These are phyloP conservation scores for Serendipita vermifera DNA, from an alignment of 768 basidiomycete genomes.

Conservation along the genomic window DNA sequence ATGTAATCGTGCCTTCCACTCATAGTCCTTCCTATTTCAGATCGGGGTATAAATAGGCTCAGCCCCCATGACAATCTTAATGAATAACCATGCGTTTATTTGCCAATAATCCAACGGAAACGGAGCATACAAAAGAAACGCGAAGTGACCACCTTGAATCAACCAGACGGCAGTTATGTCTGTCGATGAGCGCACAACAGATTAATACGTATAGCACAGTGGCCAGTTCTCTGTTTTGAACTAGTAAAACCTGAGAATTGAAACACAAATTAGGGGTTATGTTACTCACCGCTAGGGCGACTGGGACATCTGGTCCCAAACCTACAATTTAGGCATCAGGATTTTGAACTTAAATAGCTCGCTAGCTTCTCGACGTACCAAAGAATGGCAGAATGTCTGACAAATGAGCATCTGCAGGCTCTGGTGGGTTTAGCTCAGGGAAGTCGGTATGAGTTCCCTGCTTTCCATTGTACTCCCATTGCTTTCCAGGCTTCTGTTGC, in stretches of 20 bases:
- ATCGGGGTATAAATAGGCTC: too few species aligned
- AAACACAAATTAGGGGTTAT: too few species aligned
- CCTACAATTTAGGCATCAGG: background rate
- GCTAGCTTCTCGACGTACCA: background rate
- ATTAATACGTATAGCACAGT: background rate
- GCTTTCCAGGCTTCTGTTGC: slow-evolving; percentile 3
- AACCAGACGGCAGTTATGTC: too few species aligned
- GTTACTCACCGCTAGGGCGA: background rate
- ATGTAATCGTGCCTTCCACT: too few species aligned
- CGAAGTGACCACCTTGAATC: too few species aligned
- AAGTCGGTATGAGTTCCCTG: background rate
- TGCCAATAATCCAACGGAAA: too few species aligned
- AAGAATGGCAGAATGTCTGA: background rate
- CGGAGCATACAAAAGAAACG: too few species aligned
- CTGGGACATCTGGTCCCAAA: background rate
- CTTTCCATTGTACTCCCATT: slow-evolving; percentile 3
- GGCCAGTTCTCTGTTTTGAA: slow-evolving; percentile 4
- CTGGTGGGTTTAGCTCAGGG: background rate
- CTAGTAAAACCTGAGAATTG: background rate
- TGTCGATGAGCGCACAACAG: too few species aligned
- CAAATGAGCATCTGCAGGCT: background rate
- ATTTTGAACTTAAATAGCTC: background rate
- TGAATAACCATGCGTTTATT: too few species aligned
- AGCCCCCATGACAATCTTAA: too few species aligned
- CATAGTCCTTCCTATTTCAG: too few species aligned